These are phyloP conservation scores for Termitomyces sp. DNA, from an alignment of 768 basidiomycete species.

Conservation along the genomic window DNA sequence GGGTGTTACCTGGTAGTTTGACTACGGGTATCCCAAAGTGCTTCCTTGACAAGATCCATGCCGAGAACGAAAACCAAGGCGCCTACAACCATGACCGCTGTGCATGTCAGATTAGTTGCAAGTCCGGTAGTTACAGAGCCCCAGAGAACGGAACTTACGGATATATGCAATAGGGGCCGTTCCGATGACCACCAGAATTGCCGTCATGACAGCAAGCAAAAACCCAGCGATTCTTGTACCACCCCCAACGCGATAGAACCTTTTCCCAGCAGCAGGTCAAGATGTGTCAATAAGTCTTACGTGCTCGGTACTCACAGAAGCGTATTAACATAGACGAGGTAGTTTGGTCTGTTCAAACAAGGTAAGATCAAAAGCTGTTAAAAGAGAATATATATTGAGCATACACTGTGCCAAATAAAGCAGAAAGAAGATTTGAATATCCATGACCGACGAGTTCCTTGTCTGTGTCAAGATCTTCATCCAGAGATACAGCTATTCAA, in stretches of 20 bases:
- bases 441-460: conserved; percentile 93
- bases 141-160: conserved; percentile 49
- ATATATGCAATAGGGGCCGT: conserved; percentile 90
- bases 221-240: conserved; percentile 83
- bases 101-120: neutral
- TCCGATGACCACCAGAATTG: conserved; percentile 72
- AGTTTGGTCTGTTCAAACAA: conserved; percentile 59
- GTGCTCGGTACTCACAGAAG: conserved; percentile 46
- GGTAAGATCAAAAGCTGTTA: neutral
- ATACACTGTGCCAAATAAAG: conserved; percentile 77
- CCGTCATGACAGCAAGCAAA: conserved; percentile 79
- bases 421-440: conserved; percentile 84
- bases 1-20: conserved; percentile 65
- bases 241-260: conserved; percentile 92
- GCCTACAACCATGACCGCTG: conserved; percentile 89
- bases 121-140: neutral
- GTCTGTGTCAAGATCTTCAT: conserved; percentile 87
- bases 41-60: conserved; percentile 92
- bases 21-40: conserved; percentile 92
- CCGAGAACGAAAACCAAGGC: conserved; percentile 94
- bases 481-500: conserved; percentile 76
- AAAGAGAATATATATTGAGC: conserved; percentile 16
- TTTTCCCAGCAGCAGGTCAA: neutral
- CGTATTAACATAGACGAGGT: conserved; percentile 87
- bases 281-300: neutral